phyloP scores from a whole-genome alignment of 805 yeast genomes.

The Candida boidinii region DNA sequence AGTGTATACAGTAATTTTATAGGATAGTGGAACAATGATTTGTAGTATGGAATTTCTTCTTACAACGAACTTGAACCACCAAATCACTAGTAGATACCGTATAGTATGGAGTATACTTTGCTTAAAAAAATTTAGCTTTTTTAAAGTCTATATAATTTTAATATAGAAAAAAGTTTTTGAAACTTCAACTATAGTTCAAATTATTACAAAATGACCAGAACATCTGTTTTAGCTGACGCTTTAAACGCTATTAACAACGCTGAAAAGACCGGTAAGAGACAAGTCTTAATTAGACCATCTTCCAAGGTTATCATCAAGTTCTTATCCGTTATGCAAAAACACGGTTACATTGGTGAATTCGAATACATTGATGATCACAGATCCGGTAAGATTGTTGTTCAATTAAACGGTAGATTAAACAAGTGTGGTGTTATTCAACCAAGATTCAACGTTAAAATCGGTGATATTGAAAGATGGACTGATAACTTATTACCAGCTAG shows the following conservation, averaged over 20 bases:
- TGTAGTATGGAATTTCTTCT: no score
- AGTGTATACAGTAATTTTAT: no score
- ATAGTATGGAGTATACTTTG: no score
- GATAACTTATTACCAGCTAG: slow-evolving; percentile 98
- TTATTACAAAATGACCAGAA: slow-evolving; percentile 74
- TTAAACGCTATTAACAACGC: slow-evolving; percentile 98
- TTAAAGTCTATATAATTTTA: no score
- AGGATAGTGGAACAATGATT: no score
- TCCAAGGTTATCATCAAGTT: slow-evolving; percentile 98
- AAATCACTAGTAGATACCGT: no score
- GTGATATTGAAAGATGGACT: slow-evolving; percentile 97
- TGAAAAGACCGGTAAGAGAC: slow-evolving; percentile 99
- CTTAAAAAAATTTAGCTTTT: no score
- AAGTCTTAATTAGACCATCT: slow-evolving; percentile 96
- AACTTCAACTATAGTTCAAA: no score
- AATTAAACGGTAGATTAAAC: slow-evolving; percentile 97
- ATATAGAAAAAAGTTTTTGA: no score
- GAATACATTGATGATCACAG: slow-evolving; percentile 99
- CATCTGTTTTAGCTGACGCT: slow-evolving; percentile 98
- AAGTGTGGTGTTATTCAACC: slow-evolving; percentile 99
- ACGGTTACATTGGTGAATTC: slow-evolving; percentile 98
- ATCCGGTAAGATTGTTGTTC: slow-evolving; percentile 96
- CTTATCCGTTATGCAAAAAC: slow-evolving; percentile 95
- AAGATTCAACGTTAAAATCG: slow-evolving; percentile 94
- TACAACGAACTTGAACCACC: no score